Evolutionary conservation across 2,329 filamentous ascomycete species (phyloP).

Genomic region (Lecanosticta acicola): DNA sequence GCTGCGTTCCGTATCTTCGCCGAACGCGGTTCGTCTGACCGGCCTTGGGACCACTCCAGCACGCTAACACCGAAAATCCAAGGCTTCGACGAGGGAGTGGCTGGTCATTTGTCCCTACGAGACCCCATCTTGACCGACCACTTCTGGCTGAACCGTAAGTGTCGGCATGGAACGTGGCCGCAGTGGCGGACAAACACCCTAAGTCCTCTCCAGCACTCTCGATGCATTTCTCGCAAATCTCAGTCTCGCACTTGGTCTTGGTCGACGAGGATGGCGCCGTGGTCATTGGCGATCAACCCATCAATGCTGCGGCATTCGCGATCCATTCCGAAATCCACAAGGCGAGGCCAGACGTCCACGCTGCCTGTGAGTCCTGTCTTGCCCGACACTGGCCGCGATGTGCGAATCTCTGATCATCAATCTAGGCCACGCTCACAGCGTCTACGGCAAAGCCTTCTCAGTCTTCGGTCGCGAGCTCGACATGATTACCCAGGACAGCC

Average conservation of each 20-base stretch:
- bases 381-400: no score
- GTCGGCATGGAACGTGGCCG: no score
- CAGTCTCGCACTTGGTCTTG: constrained; percentile 41
- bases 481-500: constrained; percentile 45
- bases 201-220: constrained; percentile 30
- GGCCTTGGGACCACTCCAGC: background rate
- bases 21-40: constrained; percentile 25
- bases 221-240: constrained; percentile 42
- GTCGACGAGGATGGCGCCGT: constrained; percentile 41
- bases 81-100: constrained; percentile 38
- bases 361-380: constrained; percentile 21
- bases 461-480: constrained; percentile 44
- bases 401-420: no score
- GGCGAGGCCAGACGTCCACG: constrained; percentile 40
- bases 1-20: constrained; percentile 42
- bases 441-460: constrained; percentile 44
- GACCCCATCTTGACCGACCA: constrained; percentile 35
- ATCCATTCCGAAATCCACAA: constrained; percentile 42
- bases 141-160: constrained; percentile 28
- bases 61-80: background rate
- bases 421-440: constrained; percentile 41
- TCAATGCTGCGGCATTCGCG: constrained; percentile 40
- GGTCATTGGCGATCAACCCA: constrained; percentile 42
- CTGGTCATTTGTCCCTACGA: constrained; percentile 39
- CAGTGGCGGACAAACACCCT: no score